These are phyloP conservation scores for Vigna mungo DNA, from an alignment of 306 rosid genomes.

Conservation along the genomic window DNA sequence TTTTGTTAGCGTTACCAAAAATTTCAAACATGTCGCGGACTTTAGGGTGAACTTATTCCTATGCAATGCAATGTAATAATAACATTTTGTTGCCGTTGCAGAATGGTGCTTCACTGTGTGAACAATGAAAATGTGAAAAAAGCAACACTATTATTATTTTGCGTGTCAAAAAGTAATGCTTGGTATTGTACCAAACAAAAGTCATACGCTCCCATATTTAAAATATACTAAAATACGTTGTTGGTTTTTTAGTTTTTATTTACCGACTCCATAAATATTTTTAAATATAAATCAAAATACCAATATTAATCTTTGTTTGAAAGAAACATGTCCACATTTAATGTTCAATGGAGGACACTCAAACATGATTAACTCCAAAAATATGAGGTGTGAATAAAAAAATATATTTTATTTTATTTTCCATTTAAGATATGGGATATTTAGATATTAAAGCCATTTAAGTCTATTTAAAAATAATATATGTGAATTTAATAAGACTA, in stretches of 20 bases:
- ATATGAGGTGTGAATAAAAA: too few relatives aligned
- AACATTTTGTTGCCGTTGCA: not conserved
- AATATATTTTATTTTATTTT: too few relatives aligned
- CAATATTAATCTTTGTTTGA: too few relatives aligned
- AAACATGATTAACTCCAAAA: too few relatives aligned
- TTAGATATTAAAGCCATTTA: too few relatives aligned
- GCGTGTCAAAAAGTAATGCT: slow-evolving; percentile 25
- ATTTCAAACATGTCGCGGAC: slow-evolving; percentile 11
- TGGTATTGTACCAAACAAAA: not conserved
- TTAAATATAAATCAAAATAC: too few relatives aligned
- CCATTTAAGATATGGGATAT: too few relatives aligned
- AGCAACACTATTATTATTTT: slow-evolving; percentile 8
- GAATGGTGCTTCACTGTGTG: slow-evolving; percentile 9
- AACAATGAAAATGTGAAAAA: slow-evolving; percentile 33
- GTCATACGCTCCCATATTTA: slow-evolving; percentile 16
- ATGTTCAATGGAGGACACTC: too few relatives aligned
- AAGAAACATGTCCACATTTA: too few relatives aligned
- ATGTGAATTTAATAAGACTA: too few relatives aligned
- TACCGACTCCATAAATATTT: not conserved
- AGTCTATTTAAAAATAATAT: too few relatives aligned
- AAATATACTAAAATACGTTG: not conserved
- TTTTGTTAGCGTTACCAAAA: not conserved
- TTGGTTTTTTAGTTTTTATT: not conserved
- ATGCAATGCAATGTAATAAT: not conserved
- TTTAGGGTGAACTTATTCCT: slow-evolving; percentile 29